Evolutionary conservation across 352 stramenopile genomes (phyloP).

Genomic region (Pythium sukuiense): DNA sequence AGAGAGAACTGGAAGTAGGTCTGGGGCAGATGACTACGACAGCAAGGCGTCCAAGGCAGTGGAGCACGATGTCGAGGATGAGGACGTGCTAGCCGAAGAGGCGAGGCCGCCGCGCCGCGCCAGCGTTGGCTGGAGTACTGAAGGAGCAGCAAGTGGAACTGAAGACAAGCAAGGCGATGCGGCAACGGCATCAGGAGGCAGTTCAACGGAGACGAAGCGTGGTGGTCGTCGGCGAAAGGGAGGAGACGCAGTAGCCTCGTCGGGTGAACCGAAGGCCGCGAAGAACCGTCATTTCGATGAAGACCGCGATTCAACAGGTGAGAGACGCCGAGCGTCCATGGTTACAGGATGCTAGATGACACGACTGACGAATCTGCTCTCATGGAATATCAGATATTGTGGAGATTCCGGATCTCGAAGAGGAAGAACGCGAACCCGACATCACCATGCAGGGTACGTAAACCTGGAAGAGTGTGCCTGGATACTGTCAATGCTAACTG

Average conservation of each 20-base stretch:
- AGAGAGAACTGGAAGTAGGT: slow-evolving; percentile 8
- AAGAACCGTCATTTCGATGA: slow-evolving; percentile 82
- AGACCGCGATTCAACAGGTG: slow-evolving; percentile 55
- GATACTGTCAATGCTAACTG: neutral
- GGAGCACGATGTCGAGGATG: slow-evolving; percentile 44
- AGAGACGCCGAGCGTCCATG: neutral
- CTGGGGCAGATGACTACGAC: slow-evolving; percentile 16
- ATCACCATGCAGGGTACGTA: slow-evolving; percentile 59
- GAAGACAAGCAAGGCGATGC: slow-evolving; percentile 33
- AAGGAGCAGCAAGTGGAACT: slow-evolving; percentile 11
- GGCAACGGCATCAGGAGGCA: slow-evolving; percentile 6
- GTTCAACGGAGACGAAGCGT: slow-evolving; percentile 47
- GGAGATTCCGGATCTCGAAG: slow-evolving; percentile 79
- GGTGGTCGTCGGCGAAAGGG: slow-evolving; percentile 58
- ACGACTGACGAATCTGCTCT: neutral
- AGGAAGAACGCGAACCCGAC: slow-evolving; percentile 76
- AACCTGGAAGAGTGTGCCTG: neutral
- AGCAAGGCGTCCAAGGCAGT: slow-evolving; percentile 19
- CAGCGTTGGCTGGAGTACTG: slow-evolving; percentile 65
- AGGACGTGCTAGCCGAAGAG: slow-evolving; percentile 43
- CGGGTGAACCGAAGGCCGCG: slow-evolving; percentile 34
- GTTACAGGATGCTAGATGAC: neutral
- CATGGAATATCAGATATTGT: slow-evolving; percentile 51
- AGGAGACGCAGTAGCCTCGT: slow-evolving; percentile 31
- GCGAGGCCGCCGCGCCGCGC: slow-evolving; percentile 52